phyloP scores from a whole-genome alignment of 73 alveolate species.

The Vitrella brassicaformis region DNA sequence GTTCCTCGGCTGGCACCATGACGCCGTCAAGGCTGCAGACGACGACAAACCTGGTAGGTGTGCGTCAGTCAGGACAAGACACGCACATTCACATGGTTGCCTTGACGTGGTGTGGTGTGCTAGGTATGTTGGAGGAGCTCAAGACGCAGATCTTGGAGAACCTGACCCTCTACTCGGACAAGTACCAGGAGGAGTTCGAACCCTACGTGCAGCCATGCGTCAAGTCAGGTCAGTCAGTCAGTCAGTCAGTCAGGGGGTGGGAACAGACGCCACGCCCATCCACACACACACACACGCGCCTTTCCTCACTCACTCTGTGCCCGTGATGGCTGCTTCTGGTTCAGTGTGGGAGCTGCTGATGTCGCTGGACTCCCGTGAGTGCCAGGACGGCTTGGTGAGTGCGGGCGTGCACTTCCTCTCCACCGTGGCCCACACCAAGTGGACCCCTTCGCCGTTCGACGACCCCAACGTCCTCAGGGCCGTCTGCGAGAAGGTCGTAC shows the following conservation, averaged over 20 bases:
- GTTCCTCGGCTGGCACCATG: conserved; percentile 10
- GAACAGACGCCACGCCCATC: no score
- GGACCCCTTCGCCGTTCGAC: neutral
- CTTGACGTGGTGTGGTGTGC: no score
- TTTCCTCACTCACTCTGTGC: no score
- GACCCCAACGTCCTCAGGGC: conserved; percentile 26
- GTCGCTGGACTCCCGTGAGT: no score
- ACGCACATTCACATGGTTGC: no score
- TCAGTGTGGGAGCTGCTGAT: no score
- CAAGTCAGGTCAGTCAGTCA: no score
- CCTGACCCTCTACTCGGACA: conserved; percentile 19
- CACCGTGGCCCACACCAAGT: neutral
- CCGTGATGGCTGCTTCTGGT: no score
- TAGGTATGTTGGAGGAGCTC: conserved; percentile 2
- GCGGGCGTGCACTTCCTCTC: conserved; percentile 24
- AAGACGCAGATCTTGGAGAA: conserved; percentile 14
- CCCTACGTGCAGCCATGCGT: neutral
- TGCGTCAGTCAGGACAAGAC: no score
- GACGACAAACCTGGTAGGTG: neutral
- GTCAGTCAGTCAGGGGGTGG: no score
- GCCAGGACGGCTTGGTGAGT: neutral
- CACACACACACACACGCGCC: no score
- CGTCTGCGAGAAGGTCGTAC: conserved; percentile 28
- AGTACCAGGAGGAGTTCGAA: conserved; percentile 21
- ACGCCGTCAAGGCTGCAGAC: neutral